Evolutionary conservation across 139 green algal genomes (phyloP).

Genomic region (Tetratostichococcus sp.): DNA sequence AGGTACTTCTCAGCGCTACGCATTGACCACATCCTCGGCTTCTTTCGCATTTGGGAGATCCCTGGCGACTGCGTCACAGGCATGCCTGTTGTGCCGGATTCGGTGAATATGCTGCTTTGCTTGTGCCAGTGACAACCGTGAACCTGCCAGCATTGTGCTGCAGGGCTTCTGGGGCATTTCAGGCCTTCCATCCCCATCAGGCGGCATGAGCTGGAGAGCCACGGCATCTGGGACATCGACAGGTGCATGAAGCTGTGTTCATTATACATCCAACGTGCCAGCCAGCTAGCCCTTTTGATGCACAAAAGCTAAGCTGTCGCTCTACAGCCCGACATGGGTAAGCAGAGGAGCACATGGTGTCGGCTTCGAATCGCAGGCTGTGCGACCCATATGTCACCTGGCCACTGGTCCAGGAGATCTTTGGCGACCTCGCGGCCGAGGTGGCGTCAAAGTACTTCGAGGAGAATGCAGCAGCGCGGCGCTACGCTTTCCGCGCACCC

Average conservation of each 20-base stretch:
- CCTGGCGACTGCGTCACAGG: slow-evolving; percentile 59
- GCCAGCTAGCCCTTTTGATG: no score
- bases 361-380: slow-evolving; percentile 11
- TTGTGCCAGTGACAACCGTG: no score
- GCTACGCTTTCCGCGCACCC: slow-evolving; percentile 35
- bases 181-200: slow-evolving; percentile 70
- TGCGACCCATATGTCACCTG: slow-evolving; percentile 44
- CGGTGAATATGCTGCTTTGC: no score
- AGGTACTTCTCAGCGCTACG: slow-evolving; percentile 92
- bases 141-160: slow-evolving; percentile 27
- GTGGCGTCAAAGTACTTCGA: slow-evolving; percentile 55
- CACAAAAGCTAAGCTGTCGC: no score
- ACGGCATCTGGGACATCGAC: slow-evolving; percentile 87
- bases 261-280: no score
- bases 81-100: slow-evolving; percentile 6
- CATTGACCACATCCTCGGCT: slow-evolving; percentile 97
- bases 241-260: slow-evolving; percentile 13
- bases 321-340: no score
- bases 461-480: slow-evolving; percentile 19
- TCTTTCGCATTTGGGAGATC: slow-evolving; percentile 99
- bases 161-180: slow-evolving; percentile 74
- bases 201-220: slow-evolving; percentile 71
- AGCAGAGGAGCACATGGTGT: no score
- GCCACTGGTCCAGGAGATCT: slow-evolving; percentile 36
- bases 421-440: slow-evolving; percentile 47